phyloP scores from a whole-genome alignment of 352 stramenopile genomes.

The Phytopythium chamaehyphon region DNA sequence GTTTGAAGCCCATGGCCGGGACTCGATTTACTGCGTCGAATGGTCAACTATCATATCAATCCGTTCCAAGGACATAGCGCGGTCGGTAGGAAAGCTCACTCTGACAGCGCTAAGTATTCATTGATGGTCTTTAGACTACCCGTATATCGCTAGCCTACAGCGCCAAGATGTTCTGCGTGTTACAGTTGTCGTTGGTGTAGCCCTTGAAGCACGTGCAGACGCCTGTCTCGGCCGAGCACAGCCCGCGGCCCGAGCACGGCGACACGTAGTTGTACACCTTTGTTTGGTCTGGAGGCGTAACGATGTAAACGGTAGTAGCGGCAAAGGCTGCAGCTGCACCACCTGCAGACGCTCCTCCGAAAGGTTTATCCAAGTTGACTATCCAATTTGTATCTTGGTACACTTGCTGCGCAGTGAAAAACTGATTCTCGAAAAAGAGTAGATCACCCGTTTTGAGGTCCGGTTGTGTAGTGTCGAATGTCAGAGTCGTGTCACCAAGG shows the following conservation, averaged over 20 bases:
- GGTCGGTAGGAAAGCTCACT: too few relatives aligned
- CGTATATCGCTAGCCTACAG: conserved; percentile 25
- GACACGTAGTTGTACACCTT: conserved; percentile 70
- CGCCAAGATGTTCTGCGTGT: conserved; percentile 80
- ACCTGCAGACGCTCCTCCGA: conserved; percentile 26
- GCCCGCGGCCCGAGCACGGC: conserved; percentile 63
- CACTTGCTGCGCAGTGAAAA: conserved; percentile 35
- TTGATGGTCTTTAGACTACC: too few relatives aligned
- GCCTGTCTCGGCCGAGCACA: conserved; percentile 61
- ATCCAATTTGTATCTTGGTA: conserved; percentile 4
- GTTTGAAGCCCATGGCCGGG: too few relatives aligned
- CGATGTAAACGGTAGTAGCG: conserved; percentile 19
- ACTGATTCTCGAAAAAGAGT: conserved; percentile 62
- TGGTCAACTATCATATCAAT: too few relatives aligned
- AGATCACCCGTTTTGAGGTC: conserved; percentile 14
- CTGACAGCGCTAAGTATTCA: too few relatives aligned
- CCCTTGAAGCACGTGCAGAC: conserved; percentile 87
- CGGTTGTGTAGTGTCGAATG: conserved; percentile 6
- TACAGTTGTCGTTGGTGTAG: conserved; percentile 86
- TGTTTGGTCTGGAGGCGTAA: conserved; percentile 22
- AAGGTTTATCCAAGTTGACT: conserved; percentile 38
- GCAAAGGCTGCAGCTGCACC: conserved; percentile 11
- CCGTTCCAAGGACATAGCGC: too few relatives aligned
- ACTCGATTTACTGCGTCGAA: too few relatives aligned
- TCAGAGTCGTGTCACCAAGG: conserved; percentile 14